These are phyloP conservation scores for Spongispora temasekensis DNA, from an alignment of 1,284 basidiomycete species.

Conservation along the genomic window DNA sequence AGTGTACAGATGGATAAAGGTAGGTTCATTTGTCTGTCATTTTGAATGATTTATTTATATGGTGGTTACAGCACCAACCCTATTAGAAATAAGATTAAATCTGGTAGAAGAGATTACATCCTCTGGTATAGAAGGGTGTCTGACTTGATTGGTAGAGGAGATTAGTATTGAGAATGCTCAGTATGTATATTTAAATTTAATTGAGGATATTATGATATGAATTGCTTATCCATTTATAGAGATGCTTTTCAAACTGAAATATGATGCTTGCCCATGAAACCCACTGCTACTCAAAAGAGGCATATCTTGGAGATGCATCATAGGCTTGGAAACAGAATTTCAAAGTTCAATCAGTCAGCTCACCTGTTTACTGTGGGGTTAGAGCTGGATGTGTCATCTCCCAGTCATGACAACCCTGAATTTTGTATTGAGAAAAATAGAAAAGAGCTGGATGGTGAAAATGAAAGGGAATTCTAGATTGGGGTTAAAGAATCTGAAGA, in stretches of 20 bases:
- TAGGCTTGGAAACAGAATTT: not conserved
- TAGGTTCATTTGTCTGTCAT: not conserved
- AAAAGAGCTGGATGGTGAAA: not conserved
- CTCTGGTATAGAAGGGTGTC: not conserved
- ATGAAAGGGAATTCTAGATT: not conserved
- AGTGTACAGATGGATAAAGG: not conserved
- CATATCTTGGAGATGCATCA: not conserved
- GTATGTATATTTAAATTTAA: constrained; percentile 1
- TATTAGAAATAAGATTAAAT: not conserved
- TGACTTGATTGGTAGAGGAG: constrained; percentile 6
- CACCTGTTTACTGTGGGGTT: not conserved
- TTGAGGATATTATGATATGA: not conserved
- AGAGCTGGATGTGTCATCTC: not conserved
- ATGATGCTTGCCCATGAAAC: not conserved
- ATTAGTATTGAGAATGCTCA: constrained; percentile 12
- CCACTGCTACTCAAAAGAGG: not conserved
- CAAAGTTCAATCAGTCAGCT: constrained; percentile 4
- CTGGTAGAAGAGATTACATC: not conserved
- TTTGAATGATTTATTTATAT: not conserved
- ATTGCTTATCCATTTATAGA: not conserved
- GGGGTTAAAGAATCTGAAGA: not conserved
- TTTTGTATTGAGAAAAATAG: not conserved
- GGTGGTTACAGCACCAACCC: not conserved
- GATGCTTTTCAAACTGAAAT: constrained; percentile 5
- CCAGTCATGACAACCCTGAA: not conserved